Base-by-base conservation (phyloP, 768 basidiomycete species). In the Russula sp. region DNA sequence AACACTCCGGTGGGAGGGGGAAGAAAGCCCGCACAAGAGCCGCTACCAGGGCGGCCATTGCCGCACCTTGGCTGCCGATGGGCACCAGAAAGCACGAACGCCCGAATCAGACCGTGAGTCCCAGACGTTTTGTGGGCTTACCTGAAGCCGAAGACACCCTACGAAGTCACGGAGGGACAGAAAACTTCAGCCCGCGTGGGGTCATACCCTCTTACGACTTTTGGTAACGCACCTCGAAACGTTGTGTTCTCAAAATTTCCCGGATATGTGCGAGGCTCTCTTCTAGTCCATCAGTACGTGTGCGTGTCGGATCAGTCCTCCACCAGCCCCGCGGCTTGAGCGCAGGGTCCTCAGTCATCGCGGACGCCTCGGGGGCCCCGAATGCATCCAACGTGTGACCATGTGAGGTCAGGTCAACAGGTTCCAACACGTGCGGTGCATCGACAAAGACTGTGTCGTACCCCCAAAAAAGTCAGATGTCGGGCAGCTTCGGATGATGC, bases 141-240 rank as follows among this genome's bases (percentile, higher is more conserved):
- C 87, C 88, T 90, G 70, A 91, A 91, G 7, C 90, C 90, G 68
- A 92, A 79, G 8, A 91, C 81, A 32, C 88, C 90, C 88, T 91
- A 66, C 20, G 45, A 56, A 61, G 47, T 29, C 47, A 38, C 51
- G 57, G 38, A 53, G 55, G 45, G 56, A 36, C 32, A n/a, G 49
- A 47, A 47, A 22, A 20, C 43, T 34, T 59, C 45, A 48, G 20
- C 49, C 22, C 20, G 22, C n/a, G 46, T 49, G 54, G 72, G 50
- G 47, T 46, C 36, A 48, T 29, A 20, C 20, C 9, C 38, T 9
- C 7, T 22, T 22, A 29, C 58, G 55, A 32, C 46, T 13, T 66
- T 14, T 57, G 20, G 41, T 56, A 49, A 74, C 84, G 61, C 64
- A 88, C 89, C 74, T 89, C 84, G 72, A 87, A 92, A 38, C 69